phyloP scores from a whole-genome alignment of 2,329 filamentous ascomycete genomes.

The Penicillium sp. region DNA sequence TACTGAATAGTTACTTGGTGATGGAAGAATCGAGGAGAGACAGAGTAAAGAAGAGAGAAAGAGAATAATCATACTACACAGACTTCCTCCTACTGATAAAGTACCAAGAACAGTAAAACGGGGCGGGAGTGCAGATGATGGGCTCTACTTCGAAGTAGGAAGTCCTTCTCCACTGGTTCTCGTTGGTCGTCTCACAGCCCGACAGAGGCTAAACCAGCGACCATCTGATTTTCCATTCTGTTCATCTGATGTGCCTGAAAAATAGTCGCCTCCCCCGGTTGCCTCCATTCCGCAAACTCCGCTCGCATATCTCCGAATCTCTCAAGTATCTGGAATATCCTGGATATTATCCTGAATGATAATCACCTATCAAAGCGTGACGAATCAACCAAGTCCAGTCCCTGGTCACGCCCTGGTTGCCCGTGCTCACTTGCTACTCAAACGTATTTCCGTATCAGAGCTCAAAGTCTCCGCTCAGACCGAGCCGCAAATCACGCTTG shows the following conservation, averaged over 20 bases:
- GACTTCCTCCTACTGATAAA: background rate
- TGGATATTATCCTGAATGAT: background rate
- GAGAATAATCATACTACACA: background rate
- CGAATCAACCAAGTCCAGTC: no score
- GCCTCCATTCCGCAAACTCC: constrained; percentile 27
- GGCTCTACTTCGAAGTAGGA: background rate
- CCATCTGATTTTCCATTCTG: constrained; percentile 10
- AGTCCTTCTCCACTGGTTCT: constrained; percentile 14
- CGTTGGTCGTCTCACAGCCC: constrained; percentile 3
- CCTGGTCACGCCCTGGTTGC: background rate
- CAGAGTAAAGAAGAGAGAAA: background rate
- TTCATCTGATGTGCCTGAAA: constrained; percentile 28
- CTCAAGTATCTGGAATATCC: no score
- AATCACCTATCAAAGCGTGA: constrained; percentile 6
- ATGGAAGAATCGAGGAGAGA: background rate
- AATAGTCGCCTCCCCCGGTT: constrained; percentile 26
- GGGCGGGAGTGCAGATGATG: constrained; percentile 9
- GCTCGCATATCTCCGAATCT: constrained; percentile 12
- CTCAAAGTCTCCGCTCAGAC: constrained; percentile 21
- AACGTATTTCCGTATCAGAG: constrained; percentile 3
- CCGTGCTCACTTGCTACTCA: background rate
- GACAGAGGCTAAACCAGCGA: background rate
- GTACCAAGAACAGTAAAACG: background rate
- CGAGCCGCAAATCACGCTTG: constrained; percentile 26
- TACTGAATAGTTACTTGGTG: background rate